Evolutionary conservation across 225 moss, liverwort and hornwort genomes (phyloP).

Genomic region (Pseudisothecium myosuroides): DNA sequence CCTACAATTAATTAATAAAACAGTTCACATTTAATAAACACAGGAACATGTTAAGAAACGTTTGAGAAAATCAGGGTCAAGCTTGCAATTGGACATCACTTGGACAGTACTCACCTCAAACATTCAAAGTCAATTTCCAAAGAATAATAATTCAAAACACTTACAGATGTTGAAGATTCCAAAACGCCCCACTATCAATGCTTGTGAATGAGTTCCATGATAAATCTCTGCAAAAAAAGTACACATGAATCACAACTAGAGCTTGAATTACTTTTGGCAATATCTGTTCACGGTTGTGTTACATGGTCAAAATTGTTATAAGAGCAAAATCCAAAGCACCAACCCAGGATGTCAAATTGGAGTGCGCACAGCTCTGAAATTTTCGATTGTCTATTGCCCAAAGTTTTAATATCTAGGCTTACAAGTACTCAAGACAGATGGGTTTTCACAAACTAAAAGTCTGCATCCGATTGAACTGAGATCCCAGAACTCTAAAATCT

Average conservation of each 20-base stretch:
- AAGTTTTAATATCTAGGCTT: neutral
- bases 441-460: neutral
- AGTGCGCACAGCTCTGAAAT: neutral
- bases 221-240: neutral
- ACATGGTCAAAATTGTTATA: neutral
- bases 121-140: neutral
- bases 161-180: rapidly evolving
- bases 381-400: neutral
- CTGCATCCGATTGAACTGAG: neutral
- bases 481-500: neutral
- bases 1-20: neutral
- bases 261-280: neutral
- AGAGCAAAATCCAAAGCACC: neutral
- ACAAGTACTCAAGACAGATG: neutral
- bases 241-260: neutral
- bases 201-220: neutral
- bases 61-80: neutral
- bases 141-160: neutral
- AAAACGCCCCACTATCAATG: rapidly evolving
- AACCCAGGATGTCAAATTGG: rapidly evolving
- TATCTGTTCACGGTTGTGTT: neutral
- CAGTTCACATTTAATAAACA: neutral
- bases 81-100: neutral
- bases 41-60: neutral
- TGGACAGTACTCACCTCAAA: neutral